Conservation (phyloP, 768 basidiomycete species). For the Cubamyces sp. region DNA sequence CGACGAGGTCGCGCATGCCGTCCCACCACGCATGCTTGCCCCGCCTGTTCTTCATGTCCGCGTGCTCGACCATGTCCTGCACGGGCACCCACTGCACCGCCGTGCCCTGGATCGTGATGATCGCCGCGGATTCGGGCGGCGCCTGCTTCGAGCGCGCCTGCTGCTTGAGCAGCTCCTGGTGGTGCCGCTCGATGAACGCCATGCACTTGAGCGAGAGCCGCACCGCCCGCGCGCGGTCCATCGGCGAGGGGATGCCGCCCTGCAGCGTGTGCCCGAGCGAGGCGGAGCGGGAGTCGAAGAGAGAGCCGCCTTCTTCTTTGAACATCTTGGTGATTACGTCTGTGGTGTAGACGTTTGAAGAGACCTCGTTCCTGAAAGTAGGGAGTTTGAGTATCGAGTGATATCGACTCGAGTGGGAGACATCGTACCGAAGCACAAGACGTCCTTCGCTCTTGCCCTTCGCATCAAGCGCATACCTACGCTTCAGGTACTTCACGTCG, state of each 20-base stretch:
- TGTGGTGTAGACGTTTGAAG: slow-evolving; percentile 90
- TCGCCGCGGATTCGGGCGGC: slow-evolving; percentile 70
- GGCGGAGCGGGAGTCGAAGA: slow-evolving; percentile 96
- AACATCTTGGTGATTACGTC: slow-evolving; percentile 92
- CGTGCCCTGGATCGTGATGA: slow-evolving; percentile 90
- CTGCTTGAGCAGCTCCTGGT: slow-evolving; percentile 55
- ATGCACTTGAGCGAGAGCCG: slow-evolving; percentile 92
- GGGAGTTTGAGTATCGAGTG: not conserved
- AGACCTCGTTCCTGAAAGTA: slow-evolving; percentile 71
- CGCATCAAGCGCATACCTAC: slow-evolving; percentile 81
- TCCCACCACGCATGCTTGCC: slow-evolving; percentile 85
- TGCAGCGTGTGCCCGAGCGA: slow-evolving; percentile 96
- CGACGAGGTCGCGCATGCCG: slow-evolving; percentile 66
- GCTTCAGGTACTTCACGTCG: slow-evolving; percentile 89
- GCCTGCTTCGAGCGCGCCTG: slow-evolving; percentile 58
- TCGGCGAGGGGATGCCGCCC: slow-evolving; percentile 93
- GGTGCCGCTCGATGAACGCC: slow-evolving; percentile 89
- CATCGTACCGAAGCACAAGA: slow-evolving; percentile 81
- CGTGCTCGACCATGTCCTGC: slow-evolving; percentile 79
- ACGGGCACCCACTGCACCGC: slow-evolving; percentile 83
- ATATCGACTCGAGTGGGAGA: not conserved
- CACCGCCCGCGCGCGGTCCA: slow-evolving; percentile 90
- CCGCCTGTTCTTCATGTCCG: slow-evolving; percentile 89
- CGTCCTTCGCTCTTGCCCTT: slow-evolving; percentile 93
- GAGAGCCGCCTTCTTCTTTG: slow-evolving; percentile 87